Percentiles rank a stretch among this genome's conserved stretches.
Conservation (phyloP, 768 basidiomycete genomes). For the Termitomyces titanicus region DNA sequence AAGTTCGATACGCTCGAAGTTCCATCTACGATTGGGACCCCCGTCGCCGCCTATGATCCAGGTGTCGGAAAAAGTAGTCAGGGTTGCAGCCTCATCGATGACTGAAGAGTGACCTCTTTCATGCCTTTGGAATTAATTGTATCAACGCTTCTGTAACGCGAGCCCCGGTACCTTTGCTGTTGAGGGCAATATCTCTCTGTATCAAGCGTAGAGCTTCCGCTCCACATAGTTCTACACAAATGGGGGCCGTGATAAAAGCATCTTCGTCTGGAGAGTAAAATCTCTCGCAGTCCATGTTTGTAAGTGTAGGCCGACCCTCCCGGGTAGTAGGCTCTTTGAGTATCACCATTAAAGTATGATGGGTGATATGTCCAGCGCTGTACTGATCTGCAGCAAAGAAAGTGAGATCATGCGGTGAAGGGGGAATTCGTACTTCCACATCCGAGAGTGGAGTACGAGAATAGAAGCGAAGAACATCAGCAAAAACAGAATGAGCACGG, state of each 20-base stretch:
- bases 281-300: constrained; percentile 55
- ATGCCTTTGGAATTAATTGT: too few species aligned
- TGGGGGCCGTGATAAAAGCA: constrained; percentile 83
- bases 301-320: constrained; percentile 22
- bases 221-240: constrained; percentile 81
- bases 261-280: constrained; percentile 70
- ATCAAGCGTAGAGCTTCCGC: constrained; percentile 81
- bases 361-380: constrained; percentile 76
- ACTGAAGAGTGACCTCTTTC: too few species aligned
- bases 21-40: constrained; percentile 41
- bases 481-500: too few species aligned
- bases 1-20: constrained; percentile 57
- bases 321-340: constrained; percentile 29
- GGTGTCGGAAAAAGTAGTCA: constrained; percentile 62
- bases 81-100: constrained; percentile 74
- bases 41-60: constrained; percentile 78
- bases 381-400: constrained; percentile 71
- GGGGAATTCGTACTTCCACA: too few species aligned
- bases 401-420: too few species aligned
- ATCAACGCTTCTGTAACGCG: too few species aligned
- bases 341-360: constrained; percentile 78
- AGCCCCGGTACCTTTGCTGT: too few species aligned
- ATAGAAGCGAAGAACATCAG: too few species aligned
- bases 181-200: constrained; percentile 61
- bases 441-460: too few species aligned